Evolutionary conservation across 768 basidiomycete species (phyloP).

Genomic region (Pleurotus sapidus): DNA sequence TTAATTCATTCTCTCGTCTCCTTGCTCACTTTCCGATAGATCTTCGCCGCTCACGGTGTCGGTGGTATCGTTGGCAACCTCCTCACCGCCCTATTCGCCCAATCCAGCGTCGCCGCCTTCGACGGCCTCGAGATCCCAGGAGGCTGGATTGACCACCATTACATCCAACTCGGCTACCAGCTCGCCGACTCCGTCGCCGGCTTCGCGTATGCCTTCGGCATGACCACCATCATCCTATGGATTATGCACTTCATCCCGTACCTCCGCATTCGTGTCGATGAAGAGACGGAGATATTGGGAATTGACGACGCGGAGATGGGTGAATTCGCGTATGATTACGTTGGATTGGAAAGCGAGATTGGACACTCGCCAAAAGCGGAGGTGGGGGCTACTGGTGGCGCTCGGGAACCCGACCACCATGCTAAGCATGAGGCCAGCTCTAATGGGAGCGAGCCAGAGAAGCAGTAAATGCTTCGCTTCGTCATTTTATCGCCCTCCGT

Average conservation of each 20-base stretch:
- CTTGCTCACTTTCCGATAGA: constrained; percentile 36
- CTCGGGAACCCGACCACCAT: constrained; percentile 3
- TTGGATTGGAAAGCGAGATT: constrained; percentile 65
- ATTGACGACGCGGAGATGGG: constrained; percentile 91
- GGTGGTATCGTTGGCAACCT: constrained; percentile 82
- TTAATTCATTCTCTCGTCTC: background rate
- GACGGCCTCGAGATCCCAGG: constrained; percentile 76
- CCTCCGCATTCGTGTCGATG: constrained; percentile 63
- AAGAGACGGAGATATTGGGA: constrained; percentile 74
- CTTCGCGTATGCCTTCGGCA: constrained; percentile 66
- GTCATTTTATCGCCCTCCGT: no score
- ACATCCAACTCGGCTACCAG: constrained; percentile 82
- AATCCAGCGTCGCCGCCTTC: constrained; percentile 71
- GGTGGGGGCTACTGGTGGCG: constrained; percentile 6
- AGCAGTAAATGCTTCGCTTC: background rate
- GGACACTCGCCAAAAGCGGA: constrained; percentile 24
- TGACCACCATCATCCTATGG: constrained; percentile 85
- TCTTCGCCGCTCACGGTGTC: constrained; percentile 83
- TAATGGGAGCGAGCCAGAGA: constrained; percentile 6
- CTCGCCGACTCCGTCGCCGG: constrained; percentile 71
- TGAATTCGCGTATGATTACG: constrained; percentile 87
- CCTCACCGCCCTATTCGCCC: constrained; percentile 87
- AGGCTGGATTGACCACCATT: constrained; percentile 87
- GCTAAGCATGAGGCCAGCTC: background rate
- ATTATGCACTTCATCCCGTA: constrained; percentile 86